Conservation (phyloP, 768 basidiomycete genomes). For the Tremella yokohamensis region DNA sequence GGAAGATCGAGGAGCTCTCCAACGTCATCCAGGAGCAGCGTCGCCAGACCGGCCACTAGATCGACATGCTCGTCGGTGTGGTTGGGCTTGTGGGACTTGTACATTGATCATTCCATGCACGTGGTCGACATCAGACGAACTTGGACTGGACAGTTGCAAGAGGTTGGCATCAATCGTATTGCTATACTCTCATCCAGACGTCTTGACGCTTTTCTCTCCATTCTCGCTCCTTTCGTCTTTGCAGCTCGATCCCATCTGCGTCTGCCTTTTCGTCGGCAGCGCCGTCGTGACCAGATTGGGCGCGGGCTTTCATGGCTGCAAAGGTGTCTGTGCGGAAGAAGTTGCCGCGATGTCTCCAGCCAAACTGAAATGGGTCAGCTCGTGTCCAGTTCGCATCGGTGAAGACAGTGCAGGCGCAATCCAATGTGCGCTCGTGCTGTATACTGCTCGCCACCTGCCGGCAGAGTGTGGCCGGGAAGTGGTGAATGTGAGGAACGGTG, state of each 20-base stretch:
- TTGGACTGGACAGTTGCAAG: no score
- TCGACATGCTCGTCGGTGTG: constrained; percentile 6
- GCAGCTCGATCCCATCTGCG: constrained; percentile 18
- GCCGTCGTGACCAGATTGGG: constrained; percentile 33
- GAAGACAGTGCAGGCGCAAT: not conserved
- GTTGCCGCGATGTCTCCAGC: constrained; percentile 45
- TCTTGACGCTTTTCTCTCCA: constrained; percentile 23
- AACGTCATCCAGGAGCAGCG: constrained; percentile 65
- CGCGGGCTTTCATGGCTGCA: constrained; percentile 31
- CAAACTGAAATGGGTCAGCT: constrained; percentile 27
- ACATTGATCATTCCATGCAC: no score
- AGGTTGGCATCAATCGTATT: no score
- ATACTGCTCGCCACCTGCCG: not conserved
- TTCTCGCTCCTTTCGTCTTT: constrained; percentile 11
- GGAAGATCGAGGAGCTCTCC: constrained; percentile 95
- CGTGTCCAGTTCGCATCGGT: not conserved
- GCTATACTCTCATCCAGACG: constrained; percentile 40
- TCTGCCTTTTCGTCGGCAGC: constrained; percentile 33
- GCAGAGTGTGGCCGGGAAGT: not conserved
- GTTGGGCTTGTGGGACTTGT: constrained; percentile 4
- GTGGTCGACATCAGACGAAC: no score
- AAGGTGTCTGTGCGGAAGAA: constrained; percentile 35
- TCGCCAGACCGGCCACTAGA: constrained; percentile 52
- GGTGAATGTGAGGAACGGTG: not conserved
- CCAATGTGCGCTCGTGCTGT: not conserved